phyloP scores from a whole-genome alignment of 768 basidiomycete species.

The Tricholomella constricta region DNA sequence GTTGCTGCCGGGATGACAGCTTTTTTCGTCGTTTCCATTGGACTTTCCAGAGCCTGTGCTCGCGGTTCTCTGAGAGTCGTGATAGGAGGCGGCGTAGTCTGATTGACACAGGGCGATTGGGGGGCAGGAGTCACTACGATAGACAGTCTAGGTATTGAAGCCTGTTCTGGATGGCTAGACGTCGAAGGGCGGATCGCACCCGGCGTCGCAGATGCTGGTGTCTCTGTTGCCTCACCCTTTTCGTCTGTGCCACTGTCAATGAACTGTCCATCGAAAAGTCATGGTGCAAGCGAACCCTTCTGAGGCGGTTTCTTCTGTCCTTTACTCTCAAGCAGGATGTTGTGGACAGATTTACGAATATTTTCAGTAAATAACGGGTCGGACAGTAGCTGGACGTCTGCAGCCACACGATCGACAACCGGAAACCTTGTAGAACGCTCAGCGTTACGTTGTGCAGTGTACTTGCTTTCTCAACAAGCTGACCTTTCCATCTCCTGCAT shows the following conservation, averaged over 20 bases:
- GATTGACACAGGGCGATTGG: slow-evolving; percentile 3
- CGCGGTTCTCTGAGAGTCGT: slow-evolving; percentile 7
- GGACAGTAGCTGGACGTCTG: slow-evolving; percentile 49
- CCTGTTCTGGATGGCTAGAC: slow-evolving; percentile 7
- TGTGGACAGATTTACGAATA: slow-evolving; percentile 44
- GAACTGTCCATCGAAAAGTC: slow-evolving; percentile 4
- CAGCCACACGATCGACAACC: slow-evolving; percentile 63
- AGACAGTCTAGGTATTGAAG: slow-evolving; percentile 4
- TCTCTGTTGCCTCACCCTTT: slow-evolving; percentile 11
- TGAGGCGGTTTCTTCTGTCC: slow-evolving; percentile 18
- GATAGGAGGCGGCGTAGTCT: slow-evolving; percentile 16
- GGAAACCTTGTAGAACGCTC: slow-evolving; percentile 51
- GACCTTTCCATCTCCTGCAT: slow-evolving; percentile 75
- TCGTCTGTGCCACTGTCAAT: slow-evolving; percentile 19
- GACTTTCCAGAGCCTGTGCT: slow-evolving; percentile 8
- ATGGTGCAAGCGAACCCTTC: slow-evolving; percentile 17
- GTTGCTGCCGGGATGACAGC: slow-evolving; percentile 1
- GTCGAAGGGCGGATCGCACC: slow-evolving; percentile 11
- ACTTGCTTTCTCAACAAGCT: slow-evolving; percentile 10
- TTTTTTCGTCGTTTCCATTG: slow-evolving; percentile 14
- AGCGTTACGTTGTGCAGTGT: background rate
- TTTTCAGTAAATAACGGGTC: slow-evolving; percentile 46
- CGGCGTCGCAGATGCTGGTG: slow-evolving; percentile 8
- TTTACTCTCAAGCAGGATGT: slow-evolving; percentile 45
- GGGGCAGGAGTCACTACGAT: slow-evolving; percentile 10